Evolutionary conservation across 192 early-diverging fungal genomes (phyloP).

Genomic region (Backusella sp.): DNA sequence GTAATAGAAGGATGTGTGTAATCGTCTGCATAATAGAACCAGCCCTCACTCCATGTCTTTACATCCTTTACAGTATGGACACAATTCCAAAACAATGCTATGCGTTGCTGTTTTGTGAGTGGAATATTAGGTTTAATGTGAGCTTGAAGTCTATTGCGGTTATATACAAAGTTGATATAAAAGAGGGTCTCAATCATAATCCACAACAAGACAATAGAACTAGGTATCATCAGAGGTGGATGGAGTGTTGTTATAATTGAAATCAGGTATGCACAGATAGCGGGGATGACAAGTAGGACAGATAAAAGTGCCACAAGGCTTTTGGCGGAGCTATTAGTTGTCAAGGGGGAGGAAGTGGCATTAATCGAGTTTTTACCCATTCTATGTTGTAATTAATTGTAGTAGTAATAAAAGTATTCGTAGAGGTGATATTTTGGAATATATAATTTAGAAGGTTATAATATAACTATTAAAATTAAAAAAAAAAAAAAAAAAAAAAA

Average conservation of each 20-base stretch:
- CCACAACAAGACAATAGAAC: constrained; percentile 23
- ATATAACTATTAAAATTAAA: neutral
- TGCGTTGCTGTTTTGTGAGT: constrained; percentile 15
- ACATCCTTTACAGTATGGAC: constrained; percentile 27
- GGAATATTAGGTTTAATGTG: constrained; percentile 1
- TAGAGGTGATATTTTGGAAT: neutral
- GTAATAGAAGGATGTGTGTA: constrained; percentile 19
- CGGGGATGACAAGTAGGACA: neutral
- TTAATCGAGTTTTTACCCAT: neutral
- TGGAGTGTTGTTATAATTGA: neutral
- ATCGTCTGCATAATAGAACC: constrained; percentile 33
- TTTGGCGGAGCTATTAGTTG: neutral
- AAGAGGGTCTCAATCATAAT: constrained; percentile 28
- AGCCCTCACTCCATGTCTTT: constrained; percentile 30
- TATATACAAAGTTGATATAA: constrained; percentile 29
- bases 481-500: neutral
- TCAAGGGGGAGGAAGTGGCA: neutral
- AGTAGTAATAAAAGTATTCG: neutral
- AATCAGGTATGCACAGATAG: neutral
- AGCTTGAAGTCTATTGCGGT: constrained; percentile 19
- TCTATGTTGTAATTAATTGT: neutral
- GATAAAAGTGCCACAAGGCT: neutral
- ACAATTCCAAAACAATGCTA: constrained; percentile 22
- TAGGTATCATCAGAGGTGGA: neutral
- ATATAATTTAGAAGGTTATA: neutral